Evolutionary conservation across 805 yeast species (phyloP).

Genomic region (Middelhovenomyces tepae): DNA sequence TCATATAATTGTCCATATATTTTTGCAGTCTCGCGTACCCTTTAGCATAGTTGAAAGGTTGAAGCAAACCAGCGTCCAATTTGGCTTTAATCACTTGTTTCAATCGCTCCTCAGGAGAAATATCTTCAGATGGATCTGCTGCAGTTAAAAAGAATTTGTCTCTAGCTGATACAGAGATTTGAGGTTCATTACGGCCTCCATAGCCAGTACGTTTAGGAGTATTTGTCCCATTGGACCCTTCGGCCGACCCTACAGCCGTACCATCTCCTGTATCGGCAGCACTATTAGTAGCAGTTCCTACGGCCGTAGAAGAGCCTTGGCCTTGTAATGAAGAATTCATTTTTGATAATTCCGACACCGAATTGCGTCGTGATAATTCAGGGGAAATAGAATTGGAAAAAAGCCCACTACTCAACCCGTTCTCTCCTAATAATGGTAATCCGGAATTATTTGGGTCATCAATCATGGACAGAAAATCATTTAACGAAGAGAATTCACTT

Average conservation of each 20-base stretch:
- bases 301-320: constrained; percentile 1
- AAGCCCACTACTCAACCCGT: not conserved
- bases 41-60: constrained; percentile 88
- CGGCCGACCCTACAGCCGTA: too few species aligned
- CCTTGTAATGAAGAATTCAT: constrained; percentile 5
- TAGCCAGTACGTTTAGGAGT: constrained; percentile 3
- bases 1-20: constrained; percentile 92
- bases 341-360: not conserved
- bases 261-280: not conserved
- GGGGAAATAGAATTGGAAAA: constrained; percentile 4
- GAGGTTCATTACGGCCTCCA: constrained; percentile 5
- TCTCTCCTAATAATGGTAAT: not conserved
- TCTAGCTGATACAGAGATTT: constrained; percentile 44
- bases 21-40: constrained; percentile 85
- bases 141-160: constrained; percentile 93
- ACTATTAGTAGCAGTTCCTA: not conserved
- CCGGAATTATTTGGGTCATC: constrained; percentile 50
- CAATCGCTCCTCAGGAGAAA: constrained; percentile 86
- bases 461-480: constrained; percentile 81
- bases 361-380: not conserved
- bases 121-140: constrained; percentile 92
- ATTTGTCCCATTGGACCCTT: too few species aligned
- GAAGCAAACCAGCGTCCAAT: constrained; percentile 82
- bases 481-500: constrained; percentile 80
- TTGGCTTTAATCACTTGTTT: constrained; percentile 93